Evolutionary conservation across 768 basidiomycete species (phyloP), one percentile per base, ranked within the genome.

Genomic region (Russula emetica): DNA sequence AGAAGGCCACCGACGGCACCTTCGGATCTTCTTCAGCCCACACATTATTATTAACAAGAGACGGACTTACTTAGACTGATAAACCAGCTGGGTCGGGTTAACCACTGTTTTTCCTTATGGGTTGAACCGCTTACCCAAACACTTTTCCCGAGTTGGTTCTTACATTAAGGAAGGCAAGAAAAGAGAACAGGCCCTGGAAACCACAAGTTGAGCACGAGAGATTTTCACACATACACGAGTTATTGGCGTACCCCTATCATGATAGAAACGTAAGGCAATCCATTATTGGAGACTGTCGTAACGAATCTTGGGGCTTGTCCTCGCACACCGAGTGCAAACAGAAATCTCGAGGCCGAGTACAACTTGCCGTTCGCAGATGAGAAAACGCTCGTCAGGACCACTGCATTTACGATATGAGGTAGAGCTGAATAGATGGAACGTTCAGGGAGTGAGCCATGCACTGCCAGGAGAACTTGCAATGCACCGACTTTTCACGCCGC

Each of bases 311-410:
- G 67, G 8, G 67, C 67, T 20, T 68, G 67, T 13, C 61, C 67
- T 34, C 63, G 67, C 6, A 66, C 61, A 22, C 60, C 64, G 26
- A 68, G 60, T 1, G 53, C 64, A 40, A 59, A 68, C n/a, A 68
- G 51, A 18, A 68, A 55, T 30, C 67, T 61, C 5, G 67, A 68
- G 20, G 67, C 53, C 11, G 61, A 68, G 32, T 51, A 68, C 24
- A 68, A 50, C 67, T 63, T 68, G 22, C 67, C 55, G 24, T 68
- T 68, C n/a, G 57, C 67, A n/a, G 64, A 66, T 20, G 67, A 68
- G 55, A 68, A 62, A 13, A 55, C 67, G 51, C 64, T 66, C 9
- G 61, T 57, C 20, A 66, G 28, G 32, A 68, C 67, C 45, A 68
- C 58, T 5, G 67, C 67, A 36, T 68, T 68, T 42, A 68, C 61